phyloP scores from a whole-genome alignment of 108 stramenopile genomes.

The Fistulifera pelliculosa region DNA sequence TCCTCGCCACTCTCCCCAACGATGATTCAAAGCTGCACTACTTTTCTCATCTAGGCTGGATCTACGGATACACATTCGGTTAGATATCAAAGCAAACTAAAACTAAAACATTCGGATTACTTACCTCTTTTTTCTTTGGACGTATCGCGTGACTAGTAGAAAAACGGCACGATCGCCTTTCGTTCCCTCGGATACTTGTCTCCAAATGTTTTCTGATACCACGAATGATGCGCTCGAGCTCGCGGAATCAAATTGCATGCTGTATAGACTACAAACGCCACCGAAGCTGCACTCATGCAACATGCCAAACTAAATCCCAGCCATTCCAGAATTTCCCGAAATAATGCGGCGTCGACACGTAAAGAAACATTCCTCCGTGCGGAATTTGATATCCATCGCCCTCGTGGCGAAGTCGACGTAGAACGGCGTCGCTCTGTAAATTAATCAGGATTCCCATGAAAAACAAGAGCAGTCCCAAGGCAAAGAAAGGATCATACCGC shows the following conservation, averaged over 20 bases:
- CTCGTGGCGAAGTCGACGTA: slow-evolving; percentile 47
- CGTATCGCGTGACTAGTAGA: slow-evolving; percentile 22
- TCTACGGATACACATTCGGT: too few species aligned
- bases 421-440: slow-evolving; percentile 57
- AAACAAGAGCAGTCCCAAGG: slow-evolving; percentile 43
- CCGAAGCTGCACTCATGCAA: slow-evolving; percentile 23
- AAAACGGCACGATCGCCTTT: slow-evolving; percentile 71
- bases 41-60: too few species aligned
- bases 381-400: slow-evolving; percentile 49
- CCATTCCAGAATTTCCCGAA: slow-evolving; percentile 89
- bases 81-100: too few species aligned
- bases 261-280: slow-evolving; percentile 50
- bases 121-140: too few species aligned
- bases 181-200: slow-evolving; percentile 55
- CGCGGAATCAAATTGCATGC: slow-evolving; percentile 75
- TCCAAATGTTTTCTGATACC: slow-evolving; percentile 73
- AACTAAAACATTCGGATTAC: too few species aligned
- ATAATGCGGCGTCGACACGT: slow-evolving; percentile 74
- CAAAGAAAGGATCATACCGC: slow-evolving; percentile 11
- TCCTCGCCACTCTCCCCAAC: too few species aligned
- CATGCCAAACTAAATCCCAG: slow-evolving; percentile 64
- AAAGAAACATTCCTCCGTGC: slow-evolving; percentile 56
- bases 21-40: too few species aligned
- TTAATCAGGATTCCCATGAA: slow-evolving; percentile 58
- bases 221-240: slow-evolving; percentile 70